phyloP scores from a whole-genome alignment of 1,284 basidiomycete species.

The Chalciporus piperatoides region DNA sequence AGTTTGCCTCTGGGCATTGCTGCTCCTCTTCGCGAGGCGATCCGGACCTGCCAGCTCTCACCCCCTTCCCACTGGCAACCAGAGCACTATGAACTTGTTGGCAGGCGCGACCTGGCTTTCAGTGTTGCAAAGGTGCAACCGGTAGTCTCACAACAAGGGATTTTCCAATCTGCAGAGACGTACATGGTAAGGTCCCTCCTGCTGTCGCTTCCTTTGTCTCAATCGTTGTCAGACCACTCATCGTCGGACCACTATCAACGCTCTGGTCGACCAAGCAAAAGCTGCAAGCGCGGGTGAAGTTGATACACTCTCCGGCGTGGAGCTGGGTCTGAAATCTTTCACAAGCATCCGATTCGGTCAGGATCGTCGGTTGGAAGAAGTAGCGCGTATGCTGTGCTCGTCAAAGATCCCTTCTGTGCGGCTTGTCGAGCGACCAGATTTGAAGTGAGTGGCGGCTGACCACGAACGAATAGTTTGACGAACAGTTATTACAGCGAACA shows the following conservation, averaged over 20 bases:
- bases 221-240: constrained; percentile 35
- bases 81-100: constrained; percentile 71
- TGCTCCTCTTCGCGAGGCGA: constrained; percentile 78
- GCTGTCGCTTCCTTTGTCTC: constrained; percentile 7
- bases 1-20: constrained; percentile 70
- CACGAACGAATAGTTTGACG: background rate
- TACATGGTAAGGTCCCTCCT: constrained; percentile 43
- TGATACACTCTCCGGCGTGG: constrained; percentile 61
- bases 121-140: constrained; percentile 34
- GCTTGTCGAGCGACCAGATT: constrained; percentile 65
- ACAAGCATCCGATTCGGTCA: constrained; percentile 82
- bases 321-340: constrained; percentile 68
- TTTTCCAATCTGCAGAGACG: constrained; percentile 32
- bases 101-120: constrained; percentile 73
- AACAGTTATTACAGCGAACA: constrained; percentile 54
- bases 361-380: constrained; percentile 83
- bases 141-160: constrained; percentile 27
- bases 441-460: constrained; percentile 48
- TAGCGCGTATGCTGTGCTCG: constrained; percentile 83
- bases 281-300: constrained; percentile 51
- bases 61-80: constrained; percentile 73
- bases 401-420: constrained; percentile 64
- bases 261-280: constrained; percentile 49
- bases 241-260: constrained; percentile 48
- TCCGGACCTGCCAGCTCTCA: constrained; percentile 74